These are phyloP conservation scores for Nissolia schottii DNA, from an alignment of 306 rosid genomes.

Conservation along the genomic window DNA sequence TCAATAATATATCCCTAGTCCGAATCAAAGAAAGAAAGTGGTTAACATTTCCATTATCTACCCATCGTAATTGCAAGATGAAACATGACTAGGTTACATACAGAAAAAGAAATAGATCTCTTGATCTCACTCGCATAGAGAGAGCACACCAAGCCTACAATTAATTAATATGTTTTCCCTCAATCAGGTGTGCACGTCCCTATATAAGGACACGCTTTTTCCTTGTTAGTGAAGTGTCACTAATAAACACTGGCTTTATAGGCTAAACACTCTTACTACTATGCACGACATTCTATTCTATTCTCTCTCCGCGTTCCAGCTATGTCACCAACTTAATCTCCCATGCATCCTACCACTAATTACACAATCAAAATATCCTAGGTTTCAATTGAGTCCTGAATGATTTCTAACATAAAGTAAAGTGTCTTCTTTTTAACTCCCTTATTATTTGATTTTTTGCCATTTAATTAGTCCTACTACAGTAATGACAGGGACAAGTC, in stretches of 20 bases:
- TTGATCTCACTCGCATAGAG: no score
- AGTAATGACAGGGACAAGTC: not conserved
- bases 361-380: not conserved
- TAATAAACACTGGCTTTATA: not conserved
- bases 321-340: not conserved
- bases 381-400: not conserved
- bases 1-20: no score
- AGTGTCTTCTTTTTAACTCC: not conserved
- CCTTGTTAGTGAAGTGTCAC: not conserved
- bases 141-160: not conserved
- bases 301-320: slow-evolving; percentile 33
- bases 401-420: not conserved
- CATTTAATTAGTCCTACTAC: not conserved
- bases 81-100: not conserved
- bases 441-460: not conserved
- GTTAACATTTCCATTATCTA: not conserved
- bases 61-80: not conserved
- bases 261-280: not conserved
- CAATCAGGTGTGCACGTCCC: slow-evolving; percentile 2
- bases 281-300: slow-evolving; percentile 20
- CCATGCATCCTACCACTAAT: not conserved
- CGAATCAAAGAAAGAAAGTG: no score
- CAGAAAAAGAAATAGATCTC: no score
- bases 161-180: no score
- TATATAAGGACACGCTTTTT: not conserved